phyloP scores from a whole-genome alignment of 208 protist genomes.

The Leptomonas seymouri region DNA sequence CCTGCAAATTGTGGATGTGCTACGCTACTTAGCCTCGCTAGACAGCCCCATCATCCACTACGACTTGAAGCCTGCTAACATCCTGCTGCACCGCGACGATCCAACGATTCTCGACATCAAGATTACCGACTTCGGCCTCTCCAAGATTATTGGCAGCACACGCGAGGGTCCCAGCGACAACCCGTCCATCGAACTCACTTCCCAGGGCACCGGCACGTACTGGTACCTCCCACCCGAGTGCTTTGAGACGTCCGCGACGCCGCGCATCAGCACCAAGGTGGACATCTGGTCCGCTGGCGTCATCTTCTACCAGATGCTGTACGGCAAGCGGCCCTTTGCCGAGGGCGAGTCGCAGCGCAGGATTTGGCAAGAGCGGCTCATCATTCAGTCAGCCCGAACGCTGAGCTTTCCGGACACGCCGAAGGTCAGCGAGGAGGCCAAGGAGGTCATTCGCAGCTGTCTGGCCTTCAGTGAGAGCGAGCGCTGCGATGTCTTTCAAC shows the following conservation, averaged over 20 bases:
- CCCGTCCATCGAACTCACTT: slow-evolving; percentile 94
- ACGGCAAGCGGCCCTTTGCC: slow-evolving; percentile 94
- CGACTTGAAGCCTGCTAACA: slow-evolving; percentile 82
- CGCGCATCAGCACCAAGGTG: slow-evolving; percentile 90
- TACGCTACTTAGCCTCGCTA: slow-evolving; percentile 91
- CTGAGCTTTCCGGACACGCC: slow-evolving; percentile 72
- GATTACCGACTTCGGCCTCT: slow-evolving; percentile 98
- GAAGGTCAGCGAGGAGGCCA: slow-evolving; percentile 82
- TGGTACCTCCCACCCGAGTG: slow-evolving; percentile 97
- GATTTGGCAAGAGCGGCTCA: slow-evolving; percentile 86
- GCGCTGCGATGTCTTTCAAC: slow-evolving; percentile 74
- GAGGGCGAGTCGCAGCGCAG: slow-evolving; percentile 89
- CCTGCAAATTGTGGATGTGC: slow-evolving; percentile 88
- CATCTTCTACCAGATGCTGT: slow-evolving; percentile 97
- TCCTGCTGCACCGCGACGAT: slow-evolving; percentile 70
- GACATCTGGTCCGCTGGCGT: slow-evolving; percentile 94
- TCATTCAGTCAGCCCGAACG: slow-evolving; percentile 58
- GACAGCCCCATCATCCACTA: slow-evolving; percentile 85
- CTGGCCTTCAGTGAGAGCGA: slow-evolving; percentile 72
- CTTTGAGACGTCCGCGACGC: slow-evolving; percentile 87
- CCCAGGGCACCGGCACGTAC: slow-evolving; percentile 96
- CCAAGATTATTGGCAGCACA: slow-evolving; percentile 90
- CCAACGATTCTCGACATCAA: slow-evolving; percentile 85
- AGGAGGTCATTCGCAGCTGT: slow-evolving; percentile 73
- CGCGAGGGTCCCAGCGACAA: slow-evolving; percentile 64